Evolutionary conservation across 2,329 filamentous ascomycete species (phyloP), one percentile per base, ranked within the genome.

Genomic region (Beauveria sp.): DNA sequence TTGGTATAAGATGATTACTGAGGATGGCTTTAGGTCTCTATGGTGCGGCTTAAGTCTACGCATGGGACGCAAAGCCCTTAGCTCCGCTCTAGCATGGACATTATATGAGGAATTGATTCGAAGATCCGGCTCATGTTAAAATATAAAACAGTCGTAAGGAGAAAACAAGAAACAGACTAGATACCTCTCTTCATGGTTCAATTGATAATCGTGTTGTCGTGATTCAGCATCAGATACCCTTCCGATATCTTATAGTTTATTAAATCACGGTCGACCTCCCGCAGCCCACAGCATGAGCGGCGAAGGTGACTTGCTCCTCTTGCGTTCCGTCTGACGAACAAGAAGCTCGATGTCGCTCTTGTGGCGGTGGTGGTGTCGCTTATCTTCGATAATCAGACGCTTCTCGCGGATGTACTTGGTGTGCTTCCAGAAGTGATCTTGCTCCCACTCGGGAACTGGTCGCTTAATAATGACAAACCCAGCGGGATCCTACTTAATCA

Each of bases 61-160:
- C 62, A 96, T 98, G 81, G 89, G 88, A 51, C 83, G 95, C 67
- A 99, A 99, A 75, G 93, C 92, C 5, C 76, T 97, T 50, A 97
- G 93, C 74, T 93, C 89, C 58, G 95, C 95, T n/a, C 80, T 98
- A 67, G 93, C 93, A 8, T 99, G 95, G 95, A 98, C 93, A 10
- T 81, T 97, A 46, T 99, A 99, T 71, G 95, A 99, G 77, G 93
- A 97, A 74, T 75, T 97, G 68, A 88, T 98, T 65, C 80, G 93
- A 64, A 82, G 89, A 67, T 70, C 67, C 43, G 69, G 63, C 58
- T 58, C 61, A 65, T 66, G 54, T 62, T 58, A 59, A 57, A 60
- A 43, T 54, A 57, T 52, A 46, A 49, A 51, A 53, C 34, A 43
- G 51, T 48, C 24, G 59, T 54, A 52, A n/a, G 6, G 26, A 40